Base-by-base conservation (phyloP, 768 basidiomycete genomes). In the Sarcodon aspratus region DNA sequence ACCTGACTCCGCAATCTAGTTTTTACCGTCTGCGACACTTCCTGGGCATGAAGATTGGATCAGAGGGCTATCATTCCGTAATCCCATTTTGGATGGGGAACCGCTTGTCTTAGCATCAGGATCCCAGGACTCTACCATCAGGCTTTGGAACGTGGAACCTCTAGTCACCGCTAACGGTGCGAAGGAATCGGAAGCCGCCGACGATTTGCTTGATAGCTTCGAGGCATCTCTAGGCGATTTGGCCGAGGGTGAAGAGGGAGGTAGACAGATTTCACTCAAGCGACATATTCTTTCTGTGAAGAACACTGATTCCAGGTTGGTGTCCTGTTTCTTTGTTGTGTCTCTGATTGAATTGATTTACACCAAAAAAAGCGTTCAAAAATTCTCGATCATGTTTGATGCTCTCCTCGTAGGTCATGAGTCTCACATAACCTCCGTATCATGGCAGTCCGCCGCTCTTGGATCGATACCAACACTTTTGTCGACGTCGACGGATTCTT, bases 31-130 rank as follows among this genome's bases (percentile, higher is more conserved):
- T 15, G 76, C 77, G 3, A 65, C 69, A 0, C 69, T 89, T 44
- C 66, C 76, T 10, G 96, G 96, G 2, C 96, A 99, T 59, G 89
- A 96, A 71, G 95, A 99, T 58, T 99, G 96, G 96, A 75, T 98
- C 48, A 80, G 85, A 47, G 73, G 80, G 51, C 75, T 98, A 35
- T 74, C 82, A 1, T 92, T 97, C 62, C 69, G 69, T 42, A 38
- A 56, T 1, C 64, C 71, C 9, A 43, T 48, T 13, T 52, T 57
- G 5, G 52, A 61, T 3, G 58, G 63, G 1, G 67, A 72, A n/a
- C 66, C 72, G 32, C 70, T 97, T 7, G 61, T 85, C 0, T 71
- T 99, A 35, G 94, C 96, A 1, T 94, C 93, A 18, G 96, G 92
- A 1, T 94, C 93, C 8, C 96, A 98, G 66, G 96, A 99, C 61